A percentile compares a stretch with the other conserved stretches of the same genome.
phyloP scores from a whole-genome alignment of 805 yeast genomes.

The Ogataea populi-albae region DNA sequence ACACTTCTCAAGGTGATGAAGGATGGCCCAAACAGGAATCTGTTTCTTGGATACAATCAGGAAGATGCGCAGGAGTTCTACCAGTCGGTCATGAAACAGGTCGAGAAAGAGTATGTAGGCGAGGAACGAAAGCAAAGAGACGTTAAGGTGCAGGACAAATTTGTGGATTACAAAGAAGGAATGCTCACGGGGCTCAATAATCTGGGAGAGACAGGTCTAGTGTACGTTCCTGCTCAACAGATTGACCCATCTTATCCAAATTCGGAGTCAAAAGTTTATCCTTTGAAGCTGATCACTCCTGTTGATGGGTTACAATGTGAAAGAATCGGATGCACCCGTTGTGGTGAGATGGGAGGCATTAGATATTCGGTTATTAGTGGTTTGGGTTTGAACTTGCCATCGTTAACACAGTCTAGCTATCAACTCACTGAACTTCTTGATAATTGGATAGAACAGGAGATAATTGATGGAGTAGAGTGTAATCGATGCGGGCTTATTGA shows the following conservation, averaged over 20 bases:
- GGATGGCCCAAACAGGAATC: constrained; percentile 72
- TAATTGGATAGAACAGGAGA: constrained; percentile 75
- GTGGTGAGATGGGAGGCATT: constrained; percentile 94
- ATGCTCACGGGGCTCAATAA: constrained; percentile 39
- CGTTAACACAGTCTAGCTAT: constrained; percentile 38
- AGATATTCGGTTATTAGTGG: constrained; percentile 79
- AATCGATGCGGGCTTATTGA: constrained; percentile 81
- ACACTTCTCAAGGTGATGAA: constrained; percentile 64
- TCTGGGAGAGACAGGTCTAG: constrained; percentile 59
- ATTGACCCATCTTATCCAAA: constrained; percentile 66
- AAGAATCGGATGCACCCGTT: constrained; percentile 82
- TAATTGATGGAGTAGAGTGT: constrained; percentile 91
- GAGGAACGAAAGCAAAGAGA: constrained; percentile 17
- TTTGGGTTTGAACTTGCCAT: constrained; percentile 65
- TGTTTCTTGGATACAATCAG: constrained; percentile 82
- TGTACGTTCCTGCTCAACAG: constrained; percentile 69
- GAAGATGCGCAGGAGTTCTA: constrained; percentile 97
- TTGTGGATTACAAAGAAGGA: constrained; percentile 26
- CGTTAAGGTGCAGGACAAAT: constrained; percentile 27
- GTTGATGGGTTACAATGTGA: constrained; percentile 89
- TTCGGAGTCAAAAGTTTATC: constrained; percentile 42
- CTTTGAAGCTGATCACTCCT: constrained; percentile 71
- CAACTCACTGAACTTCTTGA: constrained; percentile 52
- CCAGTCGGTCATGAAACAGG: constrained; percentile 66
- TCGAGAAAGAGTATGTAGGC: constrained; percentile 54